Percentiles rank a stretch among this genome's conserved stretches.
phyloP scores from a whole-genome alignment of 2,329 filamentous ascomycete genomes.

The Colletotrichum simmondsii region DNA sequence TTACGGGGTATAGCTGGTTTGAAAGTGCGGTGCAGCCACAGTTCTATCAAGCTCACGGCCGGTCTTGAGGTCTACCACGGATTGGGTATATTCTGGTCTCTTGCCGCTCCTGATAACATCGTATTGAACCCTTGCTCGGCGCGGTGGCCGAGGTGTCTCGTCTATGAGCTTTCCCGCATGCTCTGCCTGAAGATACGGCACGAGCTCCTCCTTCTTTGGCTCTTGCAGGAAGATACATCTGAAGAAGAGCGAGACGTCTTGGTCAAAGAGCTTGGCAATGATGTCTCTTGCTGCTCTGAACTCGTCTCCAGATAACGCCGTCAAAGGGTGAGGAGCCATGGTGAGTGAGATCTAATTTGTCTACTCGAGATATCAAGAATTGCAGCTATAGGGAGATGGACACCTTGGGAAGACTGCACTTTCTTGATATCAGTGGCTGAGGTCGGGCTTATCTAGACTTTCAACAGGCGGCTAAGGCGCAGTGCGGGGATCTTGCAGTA shows the following conservation, averaged over 20 bases:
- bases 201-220: slow-evolving; percentile 67
- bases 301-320: slow-evolving; percentile 61
- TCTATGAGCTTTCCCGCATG: slow-evolving; percentile 60
- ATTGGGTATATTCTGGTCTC: slow-evolving; percentile 45
- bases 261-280: slow-evolving; percentile 47
- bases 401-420: background rate
- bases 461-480: slow-evolving; percentile 1
- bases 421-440: background rate
- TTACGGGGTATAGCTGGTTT: slow-evolving; percentile 50
- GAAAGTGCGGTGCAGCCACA: slow-evolving; percentile 42
- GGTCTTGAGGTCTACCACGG: slow-evolving; percentile 50
- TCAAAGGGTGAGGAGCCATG: slow-evolving; percentile 54
- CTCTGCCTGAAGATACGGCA: slow-evolving; percentile 72
- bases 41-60: slow-evolving; percentile 43
- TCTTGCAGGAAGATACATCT: slow-evolving; percentile 74
- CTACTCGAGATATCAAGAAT: background rate
- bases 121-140: slow-evolving; percentile 58
- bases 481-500: slow-evolving; percentile 24
- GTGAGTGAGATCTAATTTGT: background rate
- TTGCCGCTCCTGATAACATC: slow-evolving; percentile 48
- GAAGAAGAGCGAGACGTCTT: slow-evolving; percentile 46
- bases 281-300: slow-evolving; percentile 57
- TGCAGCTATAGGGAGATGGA: background rate
- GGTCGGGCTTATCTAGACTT: slow-evolving; percentile 19
- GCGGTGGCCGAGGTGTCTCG: slow-evolving; percentile 53